Evolutionary conservation across 352 stramenopile genomes (phyloP).

Genomic region (Phytophthora ohioensis): DNA sequence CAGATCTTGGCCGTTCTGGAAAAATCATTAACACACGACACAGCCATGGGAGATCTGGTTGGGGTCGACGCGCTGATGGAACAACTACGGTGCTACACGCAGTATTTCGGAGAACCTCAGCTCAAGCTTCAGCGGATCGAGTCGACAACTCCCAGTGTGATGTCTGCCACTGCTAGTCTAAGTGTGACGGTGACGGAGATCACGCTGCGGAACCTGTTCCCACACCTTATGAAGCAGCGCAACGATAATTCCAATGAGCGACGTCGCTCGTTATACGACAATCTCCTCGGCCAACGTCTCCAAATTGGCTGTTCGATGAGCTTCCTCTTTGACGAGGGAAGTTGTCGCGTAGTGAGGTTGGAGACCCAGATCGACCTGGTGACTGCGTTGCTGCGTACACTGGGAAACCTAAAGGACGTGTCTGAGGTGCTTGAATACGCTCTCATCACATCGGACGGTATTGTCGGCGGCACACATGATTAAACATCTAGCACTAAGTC

Average conservation of each 20-base stretch:
- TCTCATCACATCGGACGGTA: background rate
- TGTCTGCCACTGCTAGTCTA: slow-evolving; percentile 2
- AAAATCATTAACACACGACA: slow-evolving; percentile 14
- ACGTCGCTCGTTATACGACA: background rate
- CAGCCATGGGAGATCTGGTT: slow-evolving; percentile 4
- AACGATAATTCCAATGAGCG: background rate
- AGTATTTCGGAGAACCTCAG: slow-evolving; percentile 16
- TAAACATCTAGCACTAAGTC: too few species aligned
- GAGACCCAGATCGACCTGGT: background rate
- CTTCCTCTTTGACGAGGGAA: background rate
- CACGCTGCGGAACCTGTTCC: slow-evolving; percentile 11
- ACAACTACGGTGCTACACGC: slow-evolving; percentile 8
- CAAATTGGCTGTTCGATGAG: background rate
- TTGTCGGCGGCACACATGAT: background rate
- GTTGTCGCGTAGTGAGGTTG: background rate
- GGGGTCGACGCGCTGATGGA: background rate
- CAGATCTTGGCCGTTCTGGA: slow-evolving; percentile 16
- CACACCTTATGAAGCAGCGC: background rate
- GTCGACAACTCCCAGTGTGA: background rate
- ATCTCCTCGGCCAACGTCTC: background rate
- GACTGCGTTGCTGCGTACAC: background rate
- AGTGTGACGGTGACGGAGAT: slow-evolving; percentile 18
- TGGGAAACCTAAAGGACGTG: background rate
- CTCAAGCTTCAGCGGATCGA: slow-evolving; percentile 14
- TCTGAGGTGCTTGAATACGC: background rate